Percentiles rank a stretch among this genome's conserved stretches.
phyloP scores from a whole-genome alignment of 2,329 filamentous ascomycete species.

The Aspergillus oerlinghausenensis region DNA sequence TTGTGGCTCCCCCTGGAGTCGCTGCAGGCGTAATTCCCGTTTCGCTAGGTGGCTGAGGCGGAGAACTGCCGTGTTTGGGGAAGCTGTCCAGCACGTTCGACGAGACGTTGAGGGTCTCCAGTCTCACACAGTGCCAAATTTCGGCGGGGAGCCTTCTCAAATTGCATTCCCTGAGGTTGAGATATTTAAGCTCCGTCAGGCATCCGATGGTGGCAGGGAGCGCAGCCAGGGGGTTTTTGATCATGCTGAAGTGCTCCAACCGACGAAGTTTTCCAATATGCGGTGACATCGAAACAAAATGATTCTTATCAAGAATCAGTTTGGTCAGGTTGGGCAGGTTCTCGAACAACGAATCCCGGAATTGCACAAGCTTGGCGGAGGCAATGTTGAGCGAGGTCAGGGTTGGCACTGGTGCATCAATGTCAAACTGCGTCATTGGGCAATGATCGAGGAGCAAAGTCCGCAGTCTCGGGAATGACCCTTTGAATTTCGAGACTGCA shows the following conservation, averaged over 20 bases:
- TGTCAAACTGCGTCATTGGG: slow-evolving; percentile 88
- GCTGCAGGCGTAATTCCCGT: slow-evolving; percentile 40
- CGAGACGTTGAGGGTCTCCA: slow-evolving; percentile 90
- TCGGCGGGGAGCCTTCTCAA: slow-evolving; percentile 82
- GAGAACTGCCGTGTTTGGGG: slow-evolving; percentile 69
- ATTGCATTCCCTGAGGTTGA: slow-evolving; percentile 93
- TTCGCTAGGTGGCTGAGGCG: slow-evolving; percentile 59
- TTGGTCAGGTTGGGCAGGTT: slow-evolving; percentile 84
- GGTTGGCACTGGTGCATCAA: slow-evolving; percentile 70
- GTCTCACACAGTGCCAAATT: slow-evolving; percentile 88
- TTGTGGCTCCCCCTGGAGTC: slow-evolving; percentile 51
- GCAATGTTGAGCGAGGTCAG: slow-evolving; percentile 84
- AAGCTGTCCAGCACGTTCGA: slow-evolving; percentile 90
- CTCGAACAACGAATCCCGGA: slow-evolving; percentile 80
- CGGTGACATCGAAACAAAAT: slow-evolving; percentile 82
- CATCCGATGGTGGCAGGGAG: slow-evolving; percentile 85
- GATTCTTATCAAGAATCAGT: slow-evolving; percentile 87
- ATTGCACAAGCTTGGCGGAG: slow-evolving; percentile 82
- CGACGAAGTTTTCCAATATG: slow-evolving; percentile 79
- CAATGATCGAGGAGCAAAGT: slow-evolving; percentile 89
- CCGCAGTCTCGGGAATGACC: slow-evolving; percentile 78
- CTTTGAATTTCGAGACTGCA: slow-evolving; percentile 80
- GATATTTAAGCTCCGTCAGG: slow-evolving; percentile 72
- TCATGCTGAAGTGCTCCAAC: slow-evolving; percentile 88
- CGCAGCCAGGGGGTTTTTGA: slow-evolving; percentile 80